Base-by-base conservation (phyloP, 192 early-diverging fungal species). In the Coemansia sp. region DNA sequence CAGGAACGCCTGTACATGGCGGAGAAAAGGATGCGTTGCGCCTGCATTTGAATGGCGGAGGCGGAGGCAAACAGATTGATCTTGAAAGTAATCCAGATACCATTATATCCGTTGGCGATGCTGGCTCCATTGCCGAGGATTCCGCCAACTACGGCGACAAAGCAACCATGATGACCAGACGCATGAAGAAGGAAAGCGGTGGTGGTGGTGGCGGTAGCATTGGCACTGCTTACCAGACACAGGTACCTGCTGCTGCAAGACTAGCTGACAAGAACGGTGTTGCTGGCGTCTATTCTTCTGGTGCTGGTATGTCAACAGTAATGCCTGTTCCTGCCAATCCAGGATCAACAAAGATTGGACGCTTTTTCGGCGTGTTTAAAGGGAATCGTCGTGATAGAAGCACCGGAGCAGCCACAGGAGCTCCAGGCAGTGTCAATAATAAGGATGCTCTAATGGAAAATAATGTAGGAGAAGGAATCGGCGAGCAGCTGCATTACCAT, bases 11-110 rank as follows among this genome's bases (percentile, higher is more conserved):
- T 4, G 6, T 51, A 3, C 49, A 59, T 18, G 15, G 58, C 18
- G 15, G 42, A 26, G 80, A 82, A 11, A 82, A 82, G 36, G 74
- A 77, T 56, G 65, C 74, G 3, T 8, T 81, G 64, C 71, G 80
- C 15, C 22, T 73, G 65, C 80, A 82, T 42, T 71, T 82, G 13
- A 68, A 73, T 43, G 62, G 72, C 26, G n/a, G 18, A 26, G 37
- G 40, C 1, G 65, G 15, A 41, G 59, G 60, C 56, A 73, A 64
- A 58, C 70, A 76, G 2, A 37, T 39, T 1, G 79, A 82, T 61
- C 61, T 82, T 18, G 74, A 77, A 65, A 82, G 80, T 68, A 82
- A 77, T 59, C 80, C 67, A 3, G 80, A 82, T 19, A 82, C 80
- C 0, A 77, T 82, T 13, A 77, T 77, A 46, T 71, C 74, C 0